These are phyloP conservation scores for Colletotrichum viniferum DNA, from an alignment of 2,329 filamentous ascomycete genomes.

Conservation along the genomic window DNA sequence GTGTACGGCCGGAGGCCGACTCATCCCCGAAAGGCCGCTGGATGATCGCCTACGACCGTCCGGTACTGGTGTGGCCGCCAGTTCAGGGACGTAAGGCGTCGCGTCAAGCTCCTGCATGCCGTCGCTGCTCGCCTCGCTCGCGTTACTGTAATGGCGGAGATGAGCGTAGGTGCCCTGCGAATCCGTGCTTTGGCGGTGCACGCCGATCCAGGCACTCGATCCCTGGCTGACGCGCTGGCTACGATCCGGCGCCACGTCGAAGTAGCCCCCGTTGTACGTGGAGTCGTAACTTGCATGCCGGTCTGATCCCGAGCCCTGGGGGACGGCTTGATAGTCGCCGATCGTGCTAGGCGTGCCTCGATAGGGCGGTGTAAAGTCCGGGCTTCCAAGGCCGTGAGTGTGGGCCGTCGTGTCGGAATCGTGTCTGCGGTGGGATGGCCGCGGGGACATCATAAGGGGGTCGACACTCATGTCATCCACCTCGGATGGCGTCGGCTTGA, in stretches of 20 bases:
- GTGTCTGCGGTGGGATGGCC: conserved; percentile 18
- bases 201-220: conserved; percentile 22
- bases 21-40: conserved; percentile 23
- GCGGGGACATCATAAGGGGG: conserved; percentile 39
- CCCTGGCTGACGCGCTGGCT: conserved; percentile 25
- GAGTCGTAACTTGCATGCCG: conserved; percentile 33
- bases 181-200: conserved; percentile 38
- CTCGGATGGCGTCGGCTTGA: conserved; percentile 46
- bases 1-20: conserved; percentile 28
- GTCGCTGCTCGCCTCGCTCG: conserved; percentile 45
- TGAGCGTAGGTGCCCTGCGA: conserved; percentile 41
- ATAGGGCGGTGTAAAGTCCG: conserved; percentile 24
- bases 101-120: conserved; percentile 42
- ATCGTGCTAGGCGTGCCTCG: conserved; percentile 4
- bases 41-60: conserved; percentile 31
- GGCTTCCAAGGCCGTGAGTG: conserved; percentile 17
- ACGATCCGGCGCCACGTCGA: conserved; percentile 26
- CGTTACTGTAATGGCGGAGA: conserved; percentile 46
- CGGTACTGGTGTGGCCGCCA: conserved; percentile 35
- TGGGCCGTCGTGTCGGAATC: conserved; percentile 11
- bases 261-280: conserved; percentile 31
- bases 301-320: conserved; percentile 23
- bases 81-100: conserved; percentile 38
- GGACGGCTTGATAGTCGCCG: conserved; percentile 20
- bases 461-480: conserved; percentile 47